Evolutionary conservation across 2,329 filamentous ascomycete genomes (phyloP).

Genomic region (Fusarium sp.): DNA sequence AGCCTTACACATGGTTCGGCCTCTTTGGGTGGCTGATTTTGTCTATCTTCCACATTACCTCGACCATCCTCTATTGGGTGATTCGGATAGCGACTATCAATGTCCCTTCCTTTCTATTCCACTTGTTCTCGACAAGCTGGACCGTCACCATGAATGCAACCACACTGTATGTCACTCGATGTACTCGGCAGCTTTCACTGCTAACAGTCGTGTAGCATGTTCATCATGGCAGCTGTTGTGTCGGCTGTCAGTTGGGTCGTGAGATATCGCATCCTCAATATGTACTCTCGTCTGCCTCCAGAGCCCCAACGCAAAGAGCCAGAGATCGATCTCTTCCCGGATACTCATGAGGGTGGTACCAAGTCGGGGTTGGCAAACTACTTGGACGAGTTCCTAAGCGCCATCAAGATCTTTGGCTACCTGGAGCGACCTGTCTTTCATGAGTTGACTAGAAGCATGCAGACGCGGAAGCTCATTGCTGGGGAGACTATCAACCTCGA

Average conservation of each 20-base stretch:
- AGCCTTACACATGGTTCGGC: conserved; percentile 68
- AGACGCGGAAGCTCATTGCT: conserved; percentile 94
- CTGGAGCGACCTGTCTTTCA: conserved; percentile 97
- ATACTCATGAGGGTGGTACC: conserved; percentile 87
- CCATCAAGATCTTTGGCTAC: conserved; percentile 99
- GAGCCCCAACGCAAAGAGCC: conserved; percentile 97
- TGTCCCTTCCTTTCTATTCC: conserved; percentile 88
- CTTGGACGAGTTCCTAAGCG: conserved; percentile 95
- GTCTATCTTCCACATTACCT: conserved; percentile 66
- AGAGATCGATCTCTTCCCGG: conserved; percentile 93
- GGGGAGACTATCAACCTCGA: conserved; percentile 95
- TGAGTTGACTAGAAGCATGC: conserved; percentile 97
- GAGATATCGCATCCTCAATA: conserved; percentile 94
- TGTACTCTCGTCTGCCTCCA: conserved; percentile 93
- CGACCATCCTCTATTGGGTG: conserved; percentile 77
- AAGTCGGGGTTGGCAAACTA: conserved; percentile 97
- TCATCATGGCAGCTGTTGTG: conserved; percentile 80
- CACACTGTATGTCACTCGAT: conserved; percentile 74
- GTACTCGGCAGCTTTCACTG: conserved; percentile 4
- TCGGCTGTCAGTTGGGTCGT: conserved; percentile 95
- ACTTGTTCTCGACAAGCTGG: conserved; percentile 88
- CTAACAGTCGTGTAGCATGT: conserved; percentile 64
- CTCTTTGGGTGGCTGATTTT: conserved; percentile 68
- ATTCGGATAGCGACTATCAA: conserved; percentile 90
- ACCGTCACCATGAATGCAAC: conserved; percentile 99